Evolutionary conservation across 192 early-diverging fungal species (phyloP), one percentile per base, ranked within the genome.

Genomic region (Diversispora epigaea): DNA sequence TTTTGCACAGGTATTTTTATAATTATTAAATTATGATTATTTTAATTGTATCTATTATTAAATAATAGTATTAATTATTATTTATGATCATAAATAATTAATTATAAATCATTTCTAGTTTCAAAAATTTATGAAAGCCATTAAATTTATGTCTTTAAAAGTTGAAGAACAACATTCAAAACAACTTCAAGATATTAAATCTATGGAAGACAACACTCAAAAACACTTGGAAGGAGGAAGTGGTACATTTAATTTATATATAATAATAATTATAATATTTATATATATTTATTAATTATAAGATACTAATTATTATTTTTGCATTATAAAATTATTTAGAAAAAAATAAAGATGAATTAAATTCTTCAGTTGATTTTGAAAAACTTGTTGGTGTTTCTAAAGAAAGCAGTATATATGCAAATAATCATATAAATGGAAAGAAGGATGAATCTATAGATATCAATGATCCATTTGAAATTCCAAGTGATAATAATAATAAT

Each of bases 91-190:
- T n/a, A n/a, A n/a, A n/a, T n/a, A n/a, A n/a, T 10, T 72, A 43
- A 6, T 78, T 39, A 45, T 44, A 40, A 32, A 25, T 41, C 3
- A 52, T 25, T 45, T 54, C 4, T 76, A 87, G 82, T 93, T 93
- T 62, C 79, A 89, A 54, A 78, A 80, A 54, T 91, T 91, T 43
- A 87, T 87, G 87, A 76, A 78, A 25, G 86, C 87, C 0, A 86
- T 93, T 15, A 76, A 78, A 17, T 84, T 84, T 6, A 61, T 93
- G 25, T 80, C 85, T 2, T 78, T 77, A 15, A 80, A 85, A 40
- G 86, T 93, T 5, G 84, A 89, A 73, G 79, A 86, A 39, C 85
- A 89, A 21, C 91, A 91, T 54, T 63, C 82, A 12, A 79, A 80
- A 54, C 89, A 90, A 72, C 63, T 93, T 62, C 87, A 88, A 50